Percentiles rank a stretch among this genome's conserved stretches.
These are phyloP conservation scores for Silene coronaria DNA, from an alignment of 179 eudicot genomes.

Conservation along the genomic window DNA sequence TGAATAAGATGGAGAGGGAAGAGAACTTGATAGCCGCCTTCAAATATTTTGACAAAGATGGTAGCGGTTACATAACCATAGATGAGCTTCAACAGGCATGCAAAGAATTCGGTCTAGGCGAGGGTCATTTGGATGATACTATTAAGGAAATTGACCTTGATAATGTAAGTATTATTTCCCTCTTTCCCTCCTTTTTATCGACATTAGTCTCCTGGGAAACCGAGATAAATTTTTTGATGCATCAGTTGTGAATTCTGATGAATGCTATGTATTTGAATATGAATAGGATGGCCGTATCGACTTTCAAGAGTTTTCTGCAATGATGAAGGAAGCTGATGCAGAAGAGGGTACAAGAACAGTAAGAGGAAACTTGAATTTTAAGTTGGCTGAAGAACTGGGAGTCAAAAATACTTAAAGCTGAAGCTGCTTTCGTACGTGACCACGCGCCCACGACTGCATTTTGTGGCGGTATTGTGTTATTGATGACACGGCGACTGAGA, in stretches of 20 bases:
- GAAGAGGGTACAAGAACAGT: constrained; percentile 65
- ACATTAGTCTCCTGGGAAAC: neutral
- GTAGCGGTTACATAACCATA: constrained; percentile 82
- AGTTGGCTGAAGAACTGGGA: constrained; percentile 79
- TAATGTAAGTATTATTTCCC: constrained; percentile 50
- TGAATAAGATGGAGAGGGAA: constrained; percentile 91
- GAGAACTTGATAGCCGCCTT: constrained; percentile 88
- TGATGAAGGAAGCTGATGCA: constrained; percentile 86
- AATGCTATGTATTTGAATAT: neutral
- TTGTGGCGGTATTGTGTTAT: neutral
- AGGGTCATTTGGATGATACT: constrained; percentile 65
- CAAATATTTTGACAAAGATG: constrained; percentile 85
- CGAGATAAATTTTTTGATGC: too few species aligned
- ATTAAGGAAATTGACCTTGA: constrained; percentile 80
- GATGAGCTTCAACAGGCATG: constrained; percentile 97
- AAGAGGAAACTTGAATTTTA: constrained; percentile 81
- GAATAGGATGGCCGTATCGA: constrained; percentile 91
- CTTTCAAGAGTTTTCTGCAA: constrained; percentile 78
- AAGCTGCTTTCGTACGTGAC: neutral
- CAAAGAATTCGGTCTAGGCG: constrained; percentile 81
- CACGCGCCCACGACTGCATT: neutral
- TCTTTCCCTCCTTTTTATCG: neutral
- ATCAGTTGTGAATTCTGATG: neutral
- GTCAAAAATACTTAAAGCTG: constrained; percentile 23
- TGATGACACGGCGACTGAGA: too few species aligned